phyloP scores from a whole-genome alignment of 2,329 filamentous ascomycete species.

The Pseudomassariella vexata region DNA sequence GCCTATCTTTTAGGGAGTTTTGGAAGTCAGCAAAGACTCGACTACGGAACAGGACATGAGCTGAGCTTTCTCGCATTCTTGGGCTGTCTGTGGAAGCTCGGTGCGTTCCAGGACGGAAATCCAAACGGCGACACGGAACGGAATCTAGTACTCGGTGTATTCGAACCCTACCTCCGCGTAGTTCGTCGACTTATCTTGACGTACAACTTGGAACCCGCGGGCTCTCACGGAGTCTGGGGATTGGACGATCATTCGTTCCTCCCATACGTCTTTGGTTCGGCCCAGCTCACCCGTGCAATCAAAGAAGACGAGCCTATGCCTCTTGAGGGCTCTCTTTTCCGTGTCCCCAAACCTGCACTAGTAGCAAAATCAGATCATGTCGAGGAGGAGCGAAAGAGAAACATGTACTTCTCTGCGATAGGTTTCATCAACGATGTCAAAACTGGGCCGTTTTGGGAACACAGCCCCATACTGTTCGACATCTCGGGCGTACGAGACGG shows the following conservation, averaged over 20 bases:
- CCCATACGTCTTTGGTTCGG: conserved; percentile 91
- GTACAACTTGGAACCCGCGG: conserved; percentile 91
- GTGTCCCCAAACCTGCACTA: conserved; percentile 65
- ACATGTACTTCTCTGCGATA: conserved; percentile 92
- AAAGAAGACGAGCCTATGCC: conserved; percentile 58
- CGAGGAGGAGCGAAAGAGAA: conserved; percentile 56
- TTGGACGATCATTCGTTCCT: conserved; percentile 95
- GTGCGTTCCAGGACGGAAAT: conserved; percentile 60
- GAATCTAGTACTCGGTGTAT: conserved; percentile 71
- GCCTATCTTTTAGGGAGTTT: conserved; percentile 81
- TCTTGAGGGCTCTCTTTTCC: conserved; percentile 69
- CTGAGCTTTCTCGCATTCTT: conserved; percentile 91
- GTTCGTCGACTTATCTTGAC: conserved; percentile 78
- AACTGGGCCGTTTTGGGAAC: conserved; percentile 92
- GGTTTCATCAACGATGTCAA: conserved; percentile 98
- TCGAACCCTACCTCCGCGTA: conserved; percentile 72
- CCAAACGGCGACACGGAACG: conserved; percentile 59
- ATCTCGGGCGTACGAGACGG: conserved; percentile 85
- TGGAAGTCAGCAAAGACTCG: conserved; percentile 80
- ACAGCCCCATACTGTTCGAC: conserved; percentile 90
- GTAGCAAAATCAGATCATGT: conserved; percentile 62
- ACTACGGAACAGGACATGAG: conserved; percentile 96
- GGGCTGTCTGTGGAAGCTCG: conserved; percentile 84
- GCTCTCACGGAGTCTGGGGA: conserved; percentile 96
- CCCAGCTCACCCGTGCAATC: conserved; percentile 78